Evolutionary conservation across 225 moss, liverwort and hornwort genomes (phyloP).

Genomic region (Bryum argenteum): DNA sequence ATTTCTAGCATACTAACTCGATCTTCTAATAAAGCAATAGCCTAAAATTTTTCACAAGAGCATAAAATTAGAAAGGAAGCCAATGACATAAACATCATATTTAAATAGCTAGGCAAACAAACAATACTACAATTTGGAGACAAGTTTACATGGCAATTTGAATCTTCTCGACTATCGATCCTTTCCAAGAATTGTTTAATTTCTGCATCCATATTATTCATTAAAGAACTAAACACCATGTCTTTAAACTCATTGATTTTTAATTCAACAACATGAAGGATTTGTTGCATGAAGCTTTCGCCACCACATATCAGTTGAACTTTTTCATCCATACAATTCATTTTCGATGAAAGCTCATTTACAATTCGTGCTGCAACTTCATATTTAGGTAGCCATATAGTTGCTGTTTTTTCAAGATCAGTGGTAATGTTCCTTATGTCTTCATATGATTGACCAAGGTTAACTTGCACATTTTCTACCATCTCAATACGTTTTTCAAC

Average conservation of each 20-base stretch:
- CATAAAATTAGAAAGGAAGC: no score
- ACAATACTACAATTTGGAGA: background rate
- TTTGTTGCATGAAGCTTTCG: slow-evolving; percentile 63
- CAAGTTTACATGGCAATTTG: slow-evolving; percentile 49
- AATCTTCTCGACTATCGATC: slow-evolving; percentile 44
- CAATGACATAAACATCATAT: no score
- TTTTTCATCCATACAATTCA: slow-evolving; percentile 66
- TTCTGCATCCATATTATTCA: slow-evolving; percentile 29
- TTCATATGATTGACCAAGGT: slow-evolving; percentile 58
- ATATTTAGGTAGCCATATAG: slow-evolving; percentile 86
- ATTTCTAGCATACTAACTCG: slow-evolving; percentile 58
- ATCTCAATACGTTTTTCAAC: slow-evolving; percentile 50
- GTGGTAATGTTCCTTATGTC: slow-evolving; percentile 51
- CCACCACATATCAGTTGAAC: slow-evolving; percentile 43
- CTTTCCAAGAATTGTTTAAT: slow-evolving; percentile 50
- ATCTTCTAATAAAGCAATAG: slow-evolving; percentile 44
- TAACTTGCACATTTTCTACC: slow-evolving; percentile 58
- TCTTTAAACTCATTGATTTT: slow-evolving; percentile 68
- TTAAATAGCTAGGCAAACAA: no score
- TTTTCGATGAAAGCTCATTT: slow-evolving; percentile 71
- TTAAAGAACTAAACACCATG: slow-evolving; percentile 21
- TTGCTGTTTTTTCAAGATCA: slow-evolving; percentile 66
- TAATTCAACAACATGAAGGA: slow-evolving; percentile 46
- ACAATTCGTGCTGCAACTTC: slow-evolving; percentile 62
- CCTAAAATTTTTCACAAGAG: slow-evolving; percentile 9